Conservation (phyloP, 116 monocot genomes). For the Posidonia oceanica region DNA sequence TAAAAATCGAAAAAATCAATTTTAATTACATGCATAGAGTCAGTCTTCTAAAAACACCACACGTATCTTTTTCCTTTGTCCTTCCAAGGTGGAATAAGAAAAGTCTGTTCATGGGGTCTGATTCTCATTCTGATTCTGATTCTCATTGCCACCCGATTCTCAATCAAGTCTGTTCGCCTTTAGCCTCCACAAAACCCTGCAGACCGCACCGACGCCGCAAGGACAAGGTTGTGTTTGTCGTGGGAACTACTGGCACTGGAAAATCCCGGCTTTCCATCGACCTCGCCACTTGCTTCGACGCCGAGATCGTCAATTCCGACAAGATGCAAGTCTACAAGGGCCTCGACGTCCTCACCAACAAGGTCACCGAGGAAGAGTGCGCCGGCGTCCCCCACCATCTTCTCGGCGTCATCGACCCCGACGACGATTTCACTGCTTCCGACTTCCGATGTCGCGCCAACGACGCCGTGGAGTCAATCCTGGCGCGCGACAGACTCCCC, state of each 20-base stretch:
- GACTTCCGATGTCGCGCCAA: slow-evolving; percentile 9
- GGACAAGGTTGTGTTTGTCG: slow-evolving; percentile 7
- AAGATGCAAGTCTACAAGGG: slow-evolving; percentile 24
- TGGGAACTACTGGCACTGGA: no score
- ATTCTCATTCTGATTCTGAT: no score
- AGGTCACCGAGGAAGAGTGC: slow-evolving; percentile 17
- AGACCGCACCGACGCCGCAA: no score
- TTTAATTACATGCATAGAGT: no score
- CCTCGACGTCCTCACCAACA: slow-evolving; percentile 18
- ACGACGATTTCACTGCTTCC: slow-evolving; percentile 12
- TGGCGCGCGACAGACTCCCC: slow-evolving; percentile 9
- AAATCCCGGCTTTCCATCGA: slow-evolving; percentile 19
- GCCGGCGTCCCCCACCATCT: slow-evolving; percentile 16
- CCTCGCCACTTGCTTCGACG: slow-evolving; percentile 8
- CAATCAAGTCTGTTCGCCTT: no score
- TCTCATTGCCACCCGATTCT: no score
- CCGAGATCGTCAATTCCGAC: slow-evolving; percentile 19
- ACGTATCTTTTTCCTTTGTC: no score
- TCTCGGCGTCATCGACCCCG: slow-evolving; percentile 7
- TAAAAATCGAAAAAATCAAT: no score
- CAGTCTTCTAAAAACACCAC: no score
- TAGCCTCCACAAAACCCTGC: no score
- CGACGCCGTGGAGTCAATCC: neutral
- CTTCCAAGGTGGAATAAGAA: no score
- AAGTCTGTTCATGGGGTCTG: no score